A percentile compares a stretch with the other conserved stretches of the same genome.
Evolutionary conservation across 108 stramenopile genomes (phyloP).

Genomic region (Nannochloropsis gaditana): DNA sequence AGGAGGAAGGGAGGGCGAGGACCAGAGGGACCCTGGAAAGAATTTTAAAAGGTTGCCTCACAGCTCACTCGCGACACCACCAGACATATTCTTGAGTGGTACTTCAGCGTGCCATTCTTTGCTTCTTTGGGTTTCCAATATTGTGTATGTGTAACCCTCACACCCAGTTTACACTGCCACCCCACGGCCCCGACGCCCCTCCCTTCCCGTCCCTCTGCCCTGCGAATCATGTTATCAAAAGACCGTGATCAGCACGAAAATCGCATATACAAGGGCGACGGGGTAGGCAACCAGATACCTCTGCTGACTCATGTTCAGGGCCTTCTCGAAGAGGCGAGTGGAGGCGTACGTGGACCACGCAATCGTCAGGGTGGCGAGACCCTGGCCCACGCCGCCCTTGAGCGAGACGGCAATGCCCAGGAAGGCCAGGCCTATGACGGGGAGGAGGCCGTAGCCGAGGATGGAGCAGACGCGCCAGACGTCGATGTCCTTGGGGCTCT

Average conservation of each 20-base stretch:
- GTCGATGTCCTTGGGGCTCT: slow-evolving; percentile 43
- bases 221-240: slow-evolving; percentile 61
- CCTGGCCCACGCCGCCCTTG: slow-evolving; percentile 64
- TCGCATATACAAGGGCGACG: slow-evolving; percentile 83
- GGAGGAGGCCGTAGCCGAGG: slow-evolving; percentile 91
- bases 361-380: slow-evolving; percentile 71
- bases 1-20: not conserved
- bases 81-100: no score
- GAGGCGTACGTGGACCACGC: slow-evolving; percentile 65
- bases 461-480: slow-evolving; percentile 78
- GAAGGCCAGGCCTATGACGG: slow-evolving; percentile 85
- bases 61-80: no score
- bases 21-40: not conserved
- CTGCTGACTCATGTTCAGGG: slow-evolving; percentile 75
- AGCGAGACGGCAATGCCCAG: slow-evolving; percentile 69
- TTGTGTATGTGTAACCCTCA: not conserved
- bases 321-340: slow-evolving; percentile 85
- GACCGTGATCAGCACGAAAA: slow-evolving; percentile 97
- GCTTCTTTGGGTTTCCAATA: no score
- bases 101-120: no score
- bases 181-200: not conserved
- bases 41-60: not conserved
- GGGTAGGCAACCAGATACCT: slow-evolving; percentile 96
- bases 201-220: not conserved
- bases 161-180: not conserved